phyloP scores from a whole-genome alignment of 768 basidiomycete species.

The Coprinopsis marcescibilis region DNA sequence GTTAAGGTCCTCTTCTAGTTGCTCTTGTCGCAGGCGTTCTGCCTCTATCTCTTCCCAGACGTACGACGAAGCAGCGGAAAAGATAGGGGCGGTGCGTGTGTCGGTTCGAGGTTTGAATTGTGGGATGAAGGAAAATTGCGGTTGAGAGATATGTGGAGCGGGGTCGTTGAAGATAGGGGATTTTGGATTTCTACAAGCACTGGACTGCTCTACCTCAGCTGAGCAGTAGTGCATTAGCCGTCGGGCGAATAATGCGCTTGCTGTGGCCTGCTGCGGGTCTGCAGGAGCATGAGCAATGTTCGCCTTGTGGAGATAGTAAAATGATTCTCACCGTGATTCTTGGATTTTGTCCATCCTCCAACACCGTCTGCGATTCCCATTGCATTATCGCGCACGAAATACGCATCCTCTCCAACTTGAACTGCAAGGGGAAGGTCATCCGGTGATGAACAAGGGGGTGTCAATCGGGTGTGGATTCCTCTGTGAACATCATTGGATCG shows the following conservation, averaged over 20 bases:
- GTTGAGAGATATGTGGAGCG: no score
- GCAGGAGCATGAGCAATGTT: constrained; percentile 8
- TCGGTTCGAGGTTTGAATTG: constrained; percentile 18
- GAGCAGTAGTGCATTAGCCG: constrained; percentile 85
- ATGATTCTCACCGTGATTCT: constrained; percentile 6
- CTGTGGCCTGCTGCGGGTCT: constrained; percentile 21
- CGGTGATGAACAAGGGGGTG: constrained; percentile 22
- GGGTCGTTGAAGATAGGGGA: constrained; percentile 16
- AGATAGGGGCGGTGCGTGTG: constrained; percentile 6
- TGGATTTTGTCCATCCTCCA: constrained; percentile 71
- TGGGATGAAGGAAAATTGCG: constrained; percentile 23
- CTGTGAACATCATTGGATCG: constrained; percentile 11
- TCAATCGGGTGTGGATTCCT: constrained; percentile 17
- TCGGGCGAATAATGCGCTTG: constrained; percentile 59
- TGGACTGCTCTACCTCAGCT: constrained; percentile 41
- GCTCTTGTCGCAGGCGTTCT: constrained; percentile 10
- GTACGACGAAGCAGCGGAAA: constrained; percentile 12
- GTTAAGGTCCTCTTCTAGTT: constrained; percentile 23
- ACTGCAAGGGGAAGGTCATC: constrained; percentile 46
- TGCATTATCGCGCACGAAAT: constrained; percentile 75
- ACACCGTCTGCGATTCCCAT: constrained; percentile 96
- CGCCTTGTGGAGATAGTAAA: not conserved
- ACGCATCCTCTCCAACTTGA: constrained; percentile 91
- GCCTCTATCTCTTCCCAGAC: constrained; percentile 10
- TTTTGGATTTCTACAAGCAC: constrained; percentile 7